Percentiles rank a stretch among this genome's conserved stretches.
phyloP scores from a whole-genome alignment of 2,329 filamentous ascomycete species.

The Fusarium xyrophilum region DNA sequence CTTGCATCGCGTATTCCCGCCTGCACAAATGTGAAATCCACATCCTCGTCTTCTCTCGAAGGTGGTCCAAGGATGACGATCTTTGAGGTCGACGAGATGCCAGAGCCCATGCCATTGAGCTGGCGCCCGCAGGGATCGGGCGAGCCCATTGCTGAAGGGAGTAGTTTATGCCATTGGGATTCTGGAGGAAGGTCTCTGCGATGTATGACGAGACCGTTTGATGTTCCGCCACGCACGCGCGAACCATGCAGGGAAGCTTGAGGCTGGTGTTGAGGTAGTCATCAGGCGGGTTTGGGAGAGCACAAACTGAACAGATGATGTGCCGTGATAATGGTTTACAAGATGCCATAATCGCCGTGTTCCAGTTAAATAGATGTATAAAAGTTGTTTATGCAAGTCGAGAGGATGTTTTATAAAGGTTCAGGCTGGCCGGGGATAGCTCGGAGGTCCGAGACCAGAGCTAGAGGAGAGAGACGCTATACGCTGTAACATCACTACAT shows the following conservation, averaged over 20 bases:
- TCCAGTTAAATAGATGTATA: too few relatives aligned
- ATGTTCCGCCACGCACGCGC: slow-evolving; percentile 73
- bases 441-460: slow-evolving; percentile 17
- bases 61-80: slow-evolving; percentile 69
- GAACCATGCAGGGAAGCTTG: slow-evolving; percentile 51
- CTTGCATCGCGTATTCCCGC: slow-evolving; percentile 67
- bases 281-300: slow-evolving; percentile 5
- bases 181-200: slow-evolving; percentile 47
- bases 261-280: slow-evolving; percentile 32
- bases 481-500: slow-evolving; percentile 1
- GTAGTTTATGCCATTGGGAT: slow-evolving; percentile 55
- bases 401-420: not conserved
- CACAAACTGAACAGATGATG: not conserved
- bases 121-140: slow-evolving; percentile 73
- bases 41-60: slow-evolving; percentile 57
- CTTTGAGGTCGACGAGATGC: slow-evolving; percentile 73
- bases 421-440: not conserved
- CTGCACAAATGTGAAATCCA: slow-evolving; percentile 76
- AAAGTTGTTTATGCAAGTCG: not conserved
- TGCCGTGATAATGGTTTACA: not conserved
- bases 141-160: slow-evolving; percentile 67
- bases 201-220: slow-evolving; percentile 65
- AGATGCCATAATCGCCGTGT: not conserved
- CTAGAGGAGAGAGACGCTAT: not conserved
- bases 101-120: slow-evolving; percentile 74